These are phyloP conservation scores for Bruguiera gymnorhiza DNA, from an alignment of 345 rosid genomes.

Conservation along the genomic window DNA sequence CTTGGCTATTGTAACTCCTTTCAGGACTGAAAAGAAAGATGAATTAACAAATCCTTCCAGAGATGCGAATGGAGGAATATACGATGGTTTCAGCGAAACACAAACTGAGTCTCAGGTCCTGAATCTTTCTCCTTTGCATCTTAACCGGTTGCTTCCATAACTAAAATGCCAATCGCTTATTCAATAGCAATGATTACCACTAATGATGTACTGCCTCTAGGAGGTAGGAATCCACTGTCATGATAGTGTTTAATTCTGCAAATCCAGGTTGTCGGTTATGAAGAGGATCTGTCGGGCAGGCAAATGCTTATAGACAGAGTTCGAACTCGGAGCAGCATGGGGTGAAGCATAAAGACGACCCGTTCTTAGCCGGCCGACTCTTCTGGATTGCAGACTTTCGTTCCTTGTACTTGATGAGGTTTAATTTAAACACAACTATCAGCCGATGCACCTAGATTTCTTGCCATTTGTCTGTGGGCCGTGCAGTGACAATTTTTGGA, in stretches of 20 bases:
- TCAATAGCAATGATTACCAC: not conserved
- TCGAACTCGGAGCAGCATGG: conserved; percentile 73
- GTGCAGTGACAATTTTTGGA: too few species aligned
- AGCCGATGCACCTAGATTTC: too few species aligned
- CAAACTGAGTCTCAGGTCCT: conserved; percentile 95
- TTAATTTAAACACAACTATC: too few species aligned
- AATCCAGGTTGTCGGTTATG: conserved; percentile 82
- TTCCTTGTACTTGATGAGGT: too few species aligned
- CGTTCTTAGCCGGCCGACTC: too few species aligned
- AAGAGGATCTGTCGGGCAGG: conserved; percentile 92
- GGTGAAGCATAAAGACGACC: conserved; percentile 15
- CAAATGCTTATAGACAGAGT: conserved; percentile 97
- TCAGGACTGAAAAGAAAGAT: conserved; percentile 48
- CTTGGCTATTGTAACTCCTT: conserved; percentile 3
- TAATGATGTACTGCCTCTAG: not conserved
- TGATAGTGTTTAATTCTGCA: conserved; percentile 3
- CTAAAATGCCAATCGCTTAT: not conserved
- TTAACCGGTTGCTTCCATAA: conserved; percentile 10
- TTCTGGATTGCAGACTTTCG: too few species aligned
- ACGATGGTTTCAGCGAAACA: conserved; percentile 82
- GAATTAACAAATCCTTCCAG: conserved; percentile 33
- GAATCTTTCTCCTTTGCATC: conserved; percentile 18
- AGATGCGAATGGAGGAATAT: conserved; percentile 36
- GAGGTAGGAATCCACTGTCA: not conserved
- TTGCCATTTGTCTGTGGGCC: too few species aligned